Evolutionary conservation across 805 yeast species (phyloP), one percentile per base, ranked within the genome.

Genomic region (Candida ulmi): DNA sequence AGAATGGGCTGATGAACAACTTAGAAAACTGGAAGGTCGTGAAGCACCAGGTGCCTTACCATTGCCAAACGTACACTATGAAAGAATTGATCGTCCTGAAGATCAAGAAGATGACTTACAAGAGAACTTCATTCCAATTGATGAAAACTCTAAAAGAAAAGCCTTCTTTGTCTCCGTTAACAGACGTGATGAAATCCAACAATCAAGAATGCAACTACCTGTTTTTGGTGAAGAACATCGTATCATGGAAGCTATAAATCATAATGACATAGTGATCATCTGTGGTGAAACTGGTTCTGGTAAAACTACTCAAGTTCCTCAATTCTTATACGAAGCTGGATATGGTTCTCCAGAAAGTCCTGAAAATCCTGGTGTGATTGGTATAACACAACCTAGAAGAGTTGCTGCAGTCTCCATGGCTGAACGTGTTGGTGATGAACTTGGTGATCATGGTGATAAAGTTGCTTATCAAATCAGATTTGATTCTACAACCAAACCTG

Each of bases 241-340:
- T 40, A 85, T 93, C 36, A 88, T 93, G 97, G 99, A 93, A 58
- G 95, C 96, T 1, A 76, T 93, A 37, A 86, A 85, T 57, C 95
- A 91, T 54, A 85, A 91, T 55, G 96, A 90, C 53, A 83, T 91
- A 44, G 79, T 90, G 0, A 82, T 93, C 12, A 72, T 93, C 19
- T 91, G 97, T 66, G 99, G 99, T 70, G 98, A 90, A 53, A 93
- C 99, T 1, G 99, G 99, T 52, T 88, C 97, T 3, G 99, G 99
- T 63, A 93, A 93, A 60, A 93, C 99, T 2, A 93, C 99, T 0
- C 99, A 93, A 63, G 90, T 93, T 5, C 99, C 99, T 0, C 99
- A 93, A 58, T 93, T 93, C 54, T 63, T 93, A 33, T 88, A 80
- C 55, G 99, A 93, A 62, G 78, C 95, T 1, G 98, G 98, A 2